Evolutionary conservation across 768 basidiomycete genomes (phyloP).

Genomic region (Leccinum incarnatum): DNA sequence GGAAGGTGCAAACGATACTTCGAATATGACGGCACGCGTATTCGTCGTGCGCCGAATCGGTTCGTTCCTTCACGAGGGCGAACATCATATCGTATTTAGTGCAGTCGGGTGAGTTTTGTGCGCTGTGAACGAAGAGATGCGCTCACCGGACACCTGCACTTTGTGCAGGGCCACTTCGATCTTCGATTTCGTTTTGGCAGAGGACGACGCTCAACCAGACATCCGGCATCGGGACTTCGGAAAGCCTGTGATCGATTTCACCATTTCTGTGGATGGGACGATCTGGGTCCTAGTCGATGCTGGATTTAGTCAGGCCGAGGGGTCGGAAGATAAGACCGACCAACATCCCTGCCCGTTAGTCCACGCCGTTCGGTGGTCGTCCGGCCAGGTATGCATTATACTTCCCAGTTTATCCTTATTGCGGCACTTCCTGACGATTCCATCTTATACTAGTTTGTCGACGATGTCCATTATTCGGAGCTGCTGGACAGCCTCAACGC

Average conservation of each 20-base stretch:
- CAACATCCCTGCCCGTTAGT: slow-evolving; percentile 24
- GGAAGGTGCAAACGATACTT: slow-evolving; percentile 16
- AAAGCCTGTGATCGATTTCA: slow-evolving; percentile 61
- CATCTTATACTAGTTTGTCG: slow-evolving; percentile 18
- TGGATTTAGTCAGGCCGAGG: slow-evolving; percentile 30
- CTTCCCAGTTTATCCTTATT: not conserved
- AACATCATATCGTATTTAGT: slow-evolving; percentile 56
- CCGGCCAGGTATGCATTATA: slow-evolving; percentile 37
- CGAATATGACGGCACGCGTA: slow-evolving; percentile 34
- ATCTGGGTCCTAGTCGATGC: slow-evolving; percentile 53
- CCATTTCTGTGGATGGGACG: slow-evolving; percentile 32
- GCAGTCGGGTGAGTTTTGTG: slow-evolving; percentile 61
- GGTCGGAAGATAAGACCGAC: slow-evolving; percentile 6
- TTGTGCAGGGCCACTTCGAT: slow-evolving; percentile 62
- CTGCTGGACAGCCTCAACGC: slow-evolving; percentile 48
- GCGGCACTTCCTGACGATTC: not conserved
- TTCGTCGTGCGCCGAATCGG: slow-evolving; percentile 60
- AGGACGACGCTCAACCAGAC: slow-evolving; percentile 15
- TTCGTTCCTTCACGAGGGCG: slow-evolving; percentile 39
- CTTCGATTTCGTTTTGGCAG: slow-evolving; percentile 46
- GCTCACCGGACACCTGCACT: not conserved
- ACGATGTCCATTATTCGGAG: slow-evolving; percentile 17
- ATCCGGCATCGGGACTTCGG: slow-evolving; percentile 49
- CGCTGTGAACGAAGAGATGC: not conserved
- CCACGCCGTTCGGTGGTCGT: slow-evolving; percentile 32